Evolutionary conservation across 2,329 filamentous ascomycete genomes (phyloP), one percentile per base, ranked within the genome.

Genomic region (Emericellopsis cladophorae): DNA sequence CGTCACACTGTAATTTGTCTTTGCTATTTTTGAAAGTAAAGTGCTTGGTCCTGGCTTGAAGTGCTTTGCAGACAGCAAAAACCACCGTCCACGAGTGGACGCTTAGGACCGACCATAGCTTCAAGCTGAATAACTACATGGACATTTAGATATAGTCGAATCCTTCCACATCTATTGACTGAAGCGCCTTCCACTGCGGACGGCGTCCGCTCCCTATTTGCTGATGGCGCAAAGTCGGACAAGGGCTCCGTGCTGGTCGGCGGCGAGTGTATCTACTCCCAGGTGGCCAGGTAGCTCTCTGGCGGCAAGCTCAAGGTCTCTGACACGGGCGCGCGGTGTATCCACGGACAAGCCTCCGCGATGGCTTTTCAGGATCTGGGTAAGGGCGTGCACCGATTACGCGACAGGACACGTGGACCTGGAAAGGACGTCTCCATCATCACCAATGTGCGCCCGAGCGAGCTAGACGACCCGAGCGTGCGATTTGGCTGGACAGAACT

Each of bases 401-500:
- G 54, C 1, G 78, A 82, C 48, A 54, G 62, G 2, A 58, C 63
- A 1, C 60, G 66, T 11, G 54, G 65, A 0, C 52, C 62, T 2
- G 74, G 74, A 0, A 54, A 53, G 7, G 57, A 15, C 16, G 24
- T 76, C 2, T 73, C 68, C 42, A 49, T 74, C 44, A 81, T 82
- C 37, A 82, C 78, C 2, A 82, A 83, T 40, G 73, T 82, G 1
- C 68, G 78, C 2, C 53, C 75, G 0, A 64, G 61, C 6, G 76
- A 80, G 35, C 73, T 73, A 69, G 62, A 81, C 47, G 65, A 81
- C 45, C 69, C 73, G 0, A 53, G 66, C 33, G 42, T 76, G 2
- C 42, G 71, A 18, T 78, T 81, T 44, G 78, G 78, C 2, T 82
- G 77, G 77, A 81, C 77, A 65, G 65, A 82, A 52, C 75, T 72